Base-by-base conservation (phyloP, 352 stramenopile species). In the Blastocystis sp. region DNA sequence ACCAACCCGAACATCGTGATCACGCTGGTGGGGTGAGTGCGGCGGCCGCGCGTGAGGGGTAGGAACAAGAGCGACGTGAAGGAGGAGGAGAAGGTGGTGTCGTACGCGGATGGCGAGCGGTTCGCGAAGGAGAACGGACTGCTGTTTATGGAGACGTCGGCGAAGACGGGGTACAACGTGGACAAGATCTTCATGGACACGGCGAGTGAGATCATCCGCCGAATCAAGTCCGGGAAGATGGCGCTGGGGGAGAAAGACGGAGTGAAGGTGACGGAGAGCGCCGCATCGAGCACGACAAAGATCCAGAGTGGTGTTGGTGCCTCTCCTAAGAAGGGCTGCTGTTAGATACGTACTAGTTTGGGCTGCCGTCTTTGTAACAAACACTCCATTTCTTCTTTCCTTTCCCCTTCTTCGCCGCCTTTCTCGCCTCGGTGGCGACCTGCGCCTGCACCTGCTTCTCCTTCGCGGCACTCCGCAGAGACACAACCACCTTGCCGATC, bases 1-100 rank as follows among this genome's bases (percentile, higher is more conserved):
- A 88, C 78, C 1, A 88, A 88, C 45, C 59, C 78, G 41, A 88
- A 88, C 43, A 88, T 88, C 38, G 78, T 88, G 23, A 88, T 88
- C 60, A 88, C 78, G 45, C 40, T 88, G n/a, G 78, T 88, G 52
- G 78, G 64, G 78, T 88, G 76, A 23, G 52, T 4, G 38, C 21
- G 40, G 23, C n/a, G n/a, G 45, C 0, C 1, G 1, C 3, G 10
- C 17, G 38, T 88, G 23, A 88, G 10, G 41, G n/a, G 52, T 78
- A 88, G 78, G 66, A 88, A 88, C 34, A 88, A 88, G 38, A 77
- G 43, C 45, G 78, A 88, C 66, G 78, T 88, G 38, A 28, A 53
- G 38, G 60, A 76, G 38, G 67, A 79, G 23, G 67, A 88, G 10
- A 76, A 79, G n/a, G 78, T 88, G 34, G 78, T 88, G 59, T 65